These are phyloP conservation scores for Nadsonia starkeyi-henricii DNA, from an alignment of 1,139 yeast genomes.

Conservation along the genomic window DNA sequence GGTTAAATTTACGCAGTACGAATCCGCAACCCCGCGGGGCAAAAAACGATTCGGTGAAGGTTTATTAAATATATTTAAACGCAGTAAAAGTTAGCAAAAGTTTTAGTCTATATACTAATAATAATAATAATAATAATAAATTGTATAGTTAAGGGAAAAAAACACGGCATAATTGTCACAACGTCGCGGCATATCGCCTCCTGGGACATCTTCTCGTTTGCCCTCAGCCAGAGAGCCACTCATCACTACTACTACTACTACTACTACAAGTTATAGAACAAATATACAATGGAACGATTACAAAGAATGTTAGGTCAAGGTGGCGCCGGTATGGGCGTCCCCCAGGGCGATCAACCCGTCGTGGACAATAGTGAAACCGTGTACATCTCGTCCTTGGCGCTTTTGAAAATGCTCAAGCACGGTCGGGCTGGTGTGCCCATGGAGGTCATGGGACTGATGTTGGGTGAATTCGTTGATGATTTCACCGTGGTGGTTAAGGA, in stretches of 20 bases:
- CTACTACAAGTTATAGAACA: too few species aligned
- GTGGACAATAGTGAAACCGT: constrained; percentile 95
- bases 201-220: too few species aligned
- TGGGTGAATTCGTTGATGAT: constrained; percentile 96
- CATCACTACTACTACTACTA: too few species aligned
- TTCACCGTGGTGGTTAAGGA: constrained; percentile 94
- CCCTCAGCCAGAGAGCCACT: too few species aligned
- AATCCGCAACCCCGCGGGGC: too few species aligned
- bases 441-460: constrained; percentile 99
- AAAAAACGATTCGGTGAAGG: neutral
- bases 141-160: too few species aligned
- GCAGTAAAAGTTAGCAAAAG: neutral
- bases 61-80: neutral
- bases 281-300: constrained; percentile 47
- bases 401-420: constrained; percentile 91
- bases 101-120: too few species aligned
- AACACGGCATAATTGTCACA: too few species aligned
- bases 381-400: constrained; percentile 86
- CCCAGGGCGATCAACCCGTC: constrained; percentile 48
- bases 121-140: too few species aligned
- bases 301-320: constrained; percentile 57
- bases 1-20: constrained; percentile 18
- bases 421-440: constrained; percentile 99
- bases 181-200: too few species aligned
- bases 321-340: constrained; percentile 20